Evolutionary conservation across 805 yeast species (phyloP).

Genomic region (Saccharomycodes ludwigii): DNA sequence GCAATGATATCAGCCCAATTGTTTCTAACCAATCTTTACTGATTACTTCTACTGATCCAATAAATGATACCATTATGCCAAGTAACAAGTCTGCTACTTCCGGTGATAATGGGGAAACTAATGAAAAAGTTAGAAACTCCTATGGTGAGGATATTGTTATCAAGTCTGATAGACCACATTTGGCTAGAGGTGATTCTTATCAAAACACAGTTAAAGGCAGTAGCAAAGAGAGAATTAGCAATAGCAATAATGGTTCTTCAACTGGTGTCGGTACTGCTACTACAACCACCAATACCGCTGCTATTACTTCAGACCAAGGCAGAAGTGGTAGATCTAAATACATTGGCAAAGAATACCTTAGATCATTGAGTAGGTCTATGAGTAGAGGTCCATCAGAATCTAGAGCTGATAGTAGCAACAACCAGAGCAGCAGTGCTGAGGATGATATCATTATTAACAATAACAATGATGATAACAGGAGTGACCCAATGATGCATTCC

Average conservation of each 20-base stretch:
- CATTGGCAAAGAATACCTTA: slow-evolving; percentile 32
- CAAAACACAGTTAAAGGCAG: slow-evolving; percentile 50
- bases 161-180: slow-evolving; percentile 36
- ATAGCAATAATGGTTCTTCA: no score
- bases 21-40: no score
- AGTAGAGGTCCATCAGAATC: slow-evolving; percentile 14
- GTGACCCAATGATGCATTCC: slow-evolving; percentile 12
- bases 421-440: slow-evolving; percentile 6
- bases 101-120: slow-evolving; percentile 2
- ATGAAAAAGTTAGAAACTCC: slow-evolving; percentile 17
- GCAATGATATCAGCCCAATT: no score
- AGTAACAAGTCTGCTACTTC: slow-evolving; percentile 2
- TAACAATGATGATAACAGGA: slow-evolving; percentile 1
- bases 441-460: neutral
- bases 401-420: slow-evolving; percentile 3
- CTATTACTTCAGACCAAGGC: slow-evolving; percentile 10
- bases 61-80: slow-evolving; percentile 12
- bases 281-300: slow-evolving; percentile 5
- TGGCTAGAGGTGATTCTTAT: slow-evolving; percentile 71
- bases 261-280: slow-evolving; percentile 27
- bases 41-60: slow-evolving; percentile 18
- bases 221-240: no score
- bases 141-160: slow-evolving; percentile 19
- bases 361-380: slow-evolving; percentile 30
- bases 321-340: no score